Conservation (phyloP, 2,329 filamentous ascomycete genomes). For the Didymella glomerata region DNA sequence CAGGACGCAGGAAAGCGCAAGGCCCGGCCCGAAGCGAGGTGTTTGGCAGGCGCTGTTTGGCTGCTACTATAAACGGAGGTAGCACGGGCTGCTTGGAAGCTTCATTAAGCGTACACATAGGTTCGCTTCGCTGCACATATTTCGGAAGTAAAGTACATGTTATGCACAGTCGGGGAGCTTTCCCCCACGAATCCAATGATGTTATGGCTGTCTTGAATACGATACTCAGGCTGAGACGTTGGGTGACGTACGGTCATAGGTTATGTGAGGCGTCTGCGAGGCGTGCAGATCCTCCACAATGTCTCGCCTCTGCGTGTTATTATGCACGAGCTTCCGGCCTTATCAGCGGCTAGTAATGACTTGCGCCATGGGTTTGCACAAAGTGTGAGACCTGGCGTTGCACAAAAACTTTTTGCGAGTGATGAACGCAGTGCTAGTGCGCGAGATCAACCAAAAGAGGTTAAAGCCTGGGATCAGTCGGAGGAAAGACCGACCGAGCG, state of each 20-base stretch:
- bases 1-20: not conserved
- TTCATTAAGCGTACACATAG: not conserved
- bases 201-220: not conserved
- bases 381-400: constrained; percentile 9
- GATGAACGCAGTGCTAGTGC: constrained; percentile 2
- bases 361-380: constrained; percentile 5
- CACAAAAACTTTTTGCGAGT: too few species aligned
- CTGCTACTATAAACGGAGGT: constrained; percentile 14
- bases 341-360: constrained; percentile 2
- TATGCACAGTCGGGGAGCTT: not conserved
- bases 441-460: not conserved
- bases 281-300: constrained; percentile 20
- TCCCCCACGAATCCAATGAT: not conserved
- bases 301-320: not conserved
- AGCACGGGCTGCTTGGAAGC: not conserved
- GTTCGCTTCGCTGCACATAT: constrained; percentile 1
- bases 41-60: constrained; percentile 9
- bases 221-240: not conserved
- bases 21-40: constrained; percentile 12
- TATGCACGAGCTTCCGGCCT: not conserved
- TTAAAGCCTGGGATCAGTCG: constrained; percentile 8
- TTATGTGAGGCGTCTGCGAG: constrained; percentile 19
- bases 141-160: not conserved
- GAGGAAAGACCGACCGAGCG: constrained; percentile 6
- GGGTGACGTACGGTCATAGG: not conserved